These are phyloP conservation scores for Talaromyces pinophilus DNA, from an alignment of 2,329 filamentous ascomycete genomes.

Conservation along the genomic window DNA sequence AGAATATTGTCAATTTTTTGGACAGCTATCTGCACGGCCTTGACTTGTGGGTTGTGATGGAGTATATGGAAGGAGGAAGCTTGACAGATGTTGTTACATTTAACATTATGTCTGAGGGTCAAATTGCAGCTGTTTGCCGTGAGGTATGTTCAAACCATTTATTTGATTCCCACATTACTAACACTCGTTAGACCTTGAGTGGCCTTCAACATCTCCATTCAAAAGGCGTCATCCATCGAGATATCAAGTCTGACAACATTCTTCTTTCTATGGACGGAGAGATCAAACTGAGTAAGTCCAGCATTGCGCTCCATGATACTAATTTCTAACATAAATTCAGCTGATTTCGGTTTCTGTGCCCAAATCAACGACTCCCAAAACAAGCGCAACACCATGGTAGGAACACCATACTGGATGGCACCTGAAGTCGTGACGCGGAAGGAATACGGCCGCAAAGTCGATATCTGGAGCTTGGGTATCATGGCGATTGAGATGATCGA, in stretches of 20 bases:
- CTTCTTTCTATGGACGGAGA: constrained; percentile 89
- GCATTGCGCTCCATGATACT: no score
- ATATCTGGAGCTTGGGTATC: constrained; percentile 97
- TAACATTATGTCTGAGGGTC: constrained; percentile 98
- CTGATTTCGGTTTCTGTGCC: constrained; percentile 97
- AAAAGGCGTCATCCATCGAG: constrained; percentile 95
- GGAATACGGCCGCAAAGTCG: constrained; percentile 96
- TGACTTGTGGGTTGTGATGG: constrained; percentile 98
- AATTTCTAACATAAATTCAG: constrained; percentile 48
- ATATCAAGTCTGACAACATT: constrained; percentile 99
- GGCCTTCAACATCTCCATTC: constrained; percentile 94
- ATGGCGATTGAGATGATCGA: constrained; percentile 99
- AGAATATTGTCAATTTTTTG: constrained; percentile 99
- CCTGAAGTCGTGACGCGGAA: constrained; percentile 96
- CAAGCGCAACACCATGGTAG: constrained; percentile 98
- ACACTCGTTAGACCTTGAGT: constrained; percentile 64
- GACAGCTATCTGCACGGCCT: constrained; percentile 89
- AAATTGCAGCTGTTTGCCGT: constrained; percentile 92
- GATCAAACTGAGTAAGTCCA: constrained; percentile 86
- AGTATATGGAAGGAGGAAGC: constrained; percentile 98
- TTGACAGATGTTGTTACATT: constrained; percentile 98
- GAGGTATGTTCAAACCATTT: constrained; percentile 57
- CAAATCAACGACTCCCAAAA: constrained; percentile 97
- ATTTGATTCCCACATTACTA: not conserved
- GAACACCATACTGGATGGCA: constrained; percentile 99